Conservation (phyloP, 2,329 filamentous ascomycete genomes). For the Aspergillus bombycis region DNA sequence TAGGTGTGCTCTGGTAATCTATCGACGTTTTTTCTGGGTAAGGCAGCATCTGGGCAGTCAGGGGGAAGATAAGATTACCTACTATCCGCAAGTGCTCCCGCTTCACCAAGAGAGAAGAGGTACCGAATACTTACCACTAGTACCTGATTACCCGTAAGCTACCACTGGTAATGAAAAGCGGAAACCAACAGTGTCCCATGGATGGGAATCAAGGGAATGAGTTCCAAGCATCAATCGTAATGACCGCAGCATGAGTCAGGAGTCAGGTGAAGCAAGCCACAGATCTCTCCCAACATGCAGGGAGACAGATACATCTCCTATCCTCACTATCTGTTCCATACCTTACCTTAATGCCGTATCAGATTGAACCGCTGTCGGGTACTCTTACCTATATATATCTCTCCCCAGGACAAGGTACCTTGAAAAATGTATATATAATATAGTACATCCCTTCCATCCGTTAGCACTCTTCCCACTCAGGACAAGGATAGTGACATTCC, state of each 20-base stretch:
- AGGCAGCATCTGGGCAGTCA: background rate
- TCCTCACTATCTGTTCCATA: background rate
- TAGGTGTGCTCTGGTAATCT: background rate
- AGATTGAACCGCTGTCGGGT: background rate
- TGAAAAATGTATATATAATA: too few species aligned
- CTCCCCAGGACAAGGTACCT: background rate
- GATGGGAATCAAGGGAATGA: background rate
- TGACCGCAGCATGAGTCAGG: background rate
- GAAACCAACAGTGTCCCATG: slow-evolving; percentile 1
- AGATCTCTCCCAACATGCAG: background rate
- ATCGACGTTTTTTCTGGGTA: background rate
- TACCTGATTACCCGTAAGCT: background rate
- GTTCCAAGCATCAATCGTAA: background rate
- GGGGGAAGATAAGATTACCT: background rate
- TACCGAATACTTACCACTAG: background rate
- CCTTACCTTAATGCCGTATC: background rate
- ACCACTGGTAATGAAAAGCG: background rate
- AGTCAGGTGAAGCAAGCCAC: background rate
- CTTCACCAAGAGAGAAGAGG: background rate
- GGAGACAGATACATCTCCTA: background rate
- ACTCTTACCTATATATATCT: background rate
- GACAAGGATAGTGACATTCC: slow-evolving; percentile 5
- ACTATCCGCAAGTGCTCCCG: background rate
- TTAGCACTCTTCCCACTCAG: background rate
- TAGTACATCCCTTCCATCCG: background rate